These are phyloP conservation scores for Catunica adiposa DNA, from an alignment of 2,329 filamentous ascomycete species.

Conservation along the genomic window DNA sequence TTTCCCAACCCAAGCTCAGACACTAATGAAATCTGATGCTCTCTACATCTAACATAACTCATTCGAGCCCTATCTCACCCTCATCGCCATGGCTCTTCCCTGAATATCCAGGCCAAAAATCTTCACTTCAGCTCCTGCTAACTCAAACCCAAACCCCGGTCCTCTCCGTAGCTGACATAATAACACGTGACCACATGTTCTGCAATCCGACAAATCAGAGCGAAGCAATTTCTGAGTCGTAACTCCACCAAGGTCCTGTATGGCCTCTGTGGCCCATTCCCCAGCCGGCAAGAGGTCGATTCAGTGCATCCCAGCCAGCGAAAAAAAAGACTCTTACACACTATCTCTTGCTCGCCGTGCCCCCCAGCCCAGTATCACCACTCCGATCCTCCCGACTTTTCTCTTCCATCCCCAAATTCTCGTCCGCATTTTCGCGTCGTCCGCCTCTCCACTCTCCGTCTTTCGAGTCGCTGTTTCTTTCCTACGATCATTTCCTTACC, in stretches of 20 bases:
- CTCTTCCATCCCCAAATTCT: conserved; percentile 3
- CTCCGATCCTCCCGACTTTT: conserved; percentile 13
- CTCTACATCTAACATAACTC: background rate
- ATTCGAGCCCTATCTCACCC: background rate
- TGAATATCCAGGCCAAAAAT: conserved; percentile 9
- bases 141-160: background rate
- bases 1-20: background rate
- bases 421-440: background rate
- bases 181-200: conserved; percentile 5
- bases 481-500: background rate
- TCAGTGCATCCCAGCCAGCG: background rate
- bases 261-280: background rate
- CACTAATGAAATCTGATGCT: background rate
- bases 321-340: conserved; percentile 8
- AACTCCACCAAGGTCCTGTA: conserved; percentile 7
- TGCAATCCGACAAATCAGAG: conserved; percentile 6
- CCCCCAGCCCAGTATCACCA: conserved; percentile 9
- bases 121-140: too few species aligned
- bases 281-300: conserved; percentile 4
- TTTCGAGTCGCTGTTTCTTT: conserved; percentile 15
- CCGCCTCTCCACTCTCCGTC: conserved; percentile 17
- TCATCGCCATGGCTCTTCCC: background rate
- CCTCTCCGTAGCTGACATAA: background rate
- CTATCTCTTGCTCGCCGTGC: too few species aligned
- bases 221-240: conserved; percentile 8